Evolutionary conservation across 108 stramenopile genomes (phyloP), one percentile per base, ranked within the genome.

Genomic region (Licmophora abbreviata): DNA sequence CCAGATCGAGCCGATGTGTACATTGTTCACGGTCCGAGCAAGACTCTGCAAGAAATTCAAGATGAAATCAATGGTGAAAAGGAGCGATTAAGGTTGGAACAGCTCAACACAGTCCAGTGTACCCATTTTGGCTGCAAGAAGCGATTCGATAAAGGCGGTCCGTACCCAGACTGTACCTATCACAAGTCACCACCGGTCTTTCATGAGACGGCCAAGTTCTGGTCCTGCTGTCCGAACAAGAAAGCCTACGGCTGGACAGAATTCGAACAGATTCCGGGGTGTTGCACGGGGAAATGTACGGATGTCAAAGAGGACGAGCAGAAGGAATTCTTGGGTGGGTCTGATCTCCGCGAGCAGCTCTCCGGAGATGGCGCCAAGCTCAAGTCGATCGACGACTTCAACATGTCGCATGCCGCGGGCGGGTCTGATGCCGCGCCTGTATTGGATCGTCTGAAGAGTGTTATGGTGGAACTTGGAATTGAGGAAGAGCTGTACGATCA

Each of bases 151-250:
- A 79, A 74, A 48, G 83, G 83, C 5, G 81, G 81, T 4, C 83
- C 86, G 4, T 82, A 77, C 58, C 81, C 81, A 2, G 69, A 69
- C 8, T 95, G 94, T 52, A 48, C 44, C n/a, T 91, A 94, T 60
- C 97, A 99, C 62, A 67, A 48, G 22, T 61, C 80, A 0, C 94
- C 93, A 10, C 96, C 97, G 11, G 93, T 99, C 36, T 99, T 99
- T 68, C 97, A 99, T 54, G 97, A 99, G 54, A 93, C 93, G 6
- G 96, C 93, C 12, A 99, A 99, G 59, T 95, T 84, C 70, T 99
- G 95, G 95, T 64, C 73, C 8, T 99, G 97, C 58, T 99, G 97
- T 65, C 87, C 87, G 22, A 59, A 81, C 24, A 89, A 85, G 46
- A 93, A 89, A 54, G 72, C 84, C 0, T 91, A 82, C 40, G 92